Evolutionary conservation across 331 rosid genomes (phyloP).

Genomic region (Arachis monticola): DNA sequence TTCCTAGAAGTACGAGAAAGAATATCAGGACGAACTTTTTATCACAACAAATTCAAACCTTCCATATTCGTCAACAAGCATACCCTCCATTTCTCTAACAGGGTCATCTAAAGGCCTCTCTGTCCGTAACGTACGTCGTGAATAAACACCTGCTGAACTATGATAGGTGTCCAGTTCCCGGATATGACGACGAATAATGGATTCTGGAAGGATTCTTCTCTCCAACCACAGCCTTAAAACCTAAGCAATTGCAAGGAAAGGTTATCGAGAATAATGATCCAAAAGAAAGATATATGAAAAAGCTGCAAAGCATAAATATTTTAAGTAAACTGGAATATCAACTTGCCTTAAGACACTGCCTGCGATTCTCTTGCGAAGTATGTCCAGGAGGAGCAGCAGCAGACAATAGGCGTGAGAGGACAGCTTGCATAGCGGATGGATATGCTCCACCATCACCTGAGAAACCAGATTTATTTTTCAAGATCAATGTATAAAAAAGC

Average conservation of each 20-base stretch:
- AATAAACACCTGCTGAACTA: constrained; percentile 63
- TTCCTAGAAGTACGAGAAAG: constrained; percentile 10
- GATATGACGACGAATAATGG: constrained; percentile 76
- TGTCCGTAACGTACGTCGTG: constrained; percentile 83
- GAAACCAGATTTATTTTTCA: constrained; percentile 39
- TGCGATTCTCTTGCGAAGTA: constrained; percentile 79
- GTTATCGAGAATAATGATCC: constrained; percentile 29
- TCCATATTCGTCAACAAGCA: constrained; percentile 98
- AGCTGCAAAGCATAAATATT: constrained; percentile 9
- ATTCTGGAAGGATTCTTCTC: constrained; percentile 79
- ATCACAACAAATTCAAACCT: constrained; percentile 63
- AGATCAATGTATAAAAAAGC: constrained; percentile 20
- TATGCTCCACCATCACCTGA: constrained; percentile 79
- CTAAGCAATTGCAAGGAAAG: constrained; percentile 49
- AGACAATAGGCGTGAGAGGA: constrained; percentile 78
- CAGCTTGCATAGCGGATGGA: constrained; percentile 72
- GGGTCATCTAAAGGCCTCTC: constrained; percentile 96
- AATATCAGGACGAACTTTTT: constrained; percentile 8
- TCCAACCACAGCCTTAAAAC: constrained; percentile 92
- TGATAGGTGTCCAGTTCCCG: constrained; percentile 66
- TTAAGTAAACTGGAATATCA: constrained; percentile 23
- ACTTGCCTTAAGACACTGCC: constrained; percentile 97
- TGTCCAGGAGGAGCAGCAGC: constrained; percentile 94
- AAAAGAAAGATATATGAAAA: constrained; percentile 14
- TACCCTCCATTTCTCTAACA: constrained; percentile 97